These are phyloP conservation scores for Populus tomentosa DNA, from an alignment of 441 rosid species.

Conservation along the genomic window DNA sequence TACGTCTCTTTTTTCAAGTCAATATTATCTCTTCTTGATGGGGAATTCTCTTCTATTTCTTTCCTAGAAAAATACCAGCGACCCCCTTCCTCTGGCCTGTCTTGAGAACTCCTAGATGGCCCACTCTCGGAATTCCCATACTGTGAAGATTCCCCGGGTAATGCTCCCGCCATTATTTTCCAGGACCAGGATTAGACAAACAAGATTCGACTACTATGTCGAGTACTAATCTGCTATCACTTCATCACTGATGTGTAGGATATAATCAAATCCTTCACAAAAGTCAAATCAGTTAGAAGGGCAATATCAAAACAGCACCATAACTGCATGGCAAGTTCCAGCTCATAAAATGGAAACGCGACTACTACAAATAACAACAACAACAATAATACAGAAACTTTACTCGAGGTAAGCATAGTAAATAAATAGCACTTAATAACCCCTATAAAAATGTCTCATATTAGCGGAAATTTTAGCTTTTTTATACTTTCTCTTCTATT, in stretches of 20 bases:
- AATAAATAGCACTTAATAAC: no score
- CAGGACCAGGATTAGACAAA: background rate
- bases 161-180: background rate
- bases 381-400: no score
- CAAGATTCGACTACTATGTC: background rate
- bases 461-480: background rate
- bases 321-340: background rate
- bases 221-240: background rate
- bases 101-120: conserved; percentile 43
- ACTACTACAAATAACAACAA: background rate
- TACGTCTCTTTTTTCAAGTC: conserved; percentile 83
- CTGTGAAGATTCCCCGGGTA: conserved; percentile 14
- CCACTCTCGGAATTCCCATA: conserved; percentile 28
- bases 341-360: background rate
- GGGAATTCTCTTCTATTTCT: conserved; percentile 73
- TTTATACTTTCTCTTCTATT: background rate
- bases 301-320: background rate
- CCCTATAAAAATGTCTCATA: background rate
- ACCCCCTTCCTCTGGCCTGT: conserved; percentile 45
- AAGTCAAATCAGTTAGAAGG: background rate
- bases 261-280: background rate
- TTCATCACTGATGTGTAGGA: background rate
- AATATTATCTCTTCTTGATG: conserved; percentile 67
- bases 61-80: conserved; percentile 77
- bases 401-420: no score